Percentiles rank a stretch among this genome's conserved stretches.
These are phyloP conservation scores for Ceratocystiopsis minuta DNA, from an alignment of 2,329 filamentous ascomycete species.

Conservation along the genomic window DNA sequence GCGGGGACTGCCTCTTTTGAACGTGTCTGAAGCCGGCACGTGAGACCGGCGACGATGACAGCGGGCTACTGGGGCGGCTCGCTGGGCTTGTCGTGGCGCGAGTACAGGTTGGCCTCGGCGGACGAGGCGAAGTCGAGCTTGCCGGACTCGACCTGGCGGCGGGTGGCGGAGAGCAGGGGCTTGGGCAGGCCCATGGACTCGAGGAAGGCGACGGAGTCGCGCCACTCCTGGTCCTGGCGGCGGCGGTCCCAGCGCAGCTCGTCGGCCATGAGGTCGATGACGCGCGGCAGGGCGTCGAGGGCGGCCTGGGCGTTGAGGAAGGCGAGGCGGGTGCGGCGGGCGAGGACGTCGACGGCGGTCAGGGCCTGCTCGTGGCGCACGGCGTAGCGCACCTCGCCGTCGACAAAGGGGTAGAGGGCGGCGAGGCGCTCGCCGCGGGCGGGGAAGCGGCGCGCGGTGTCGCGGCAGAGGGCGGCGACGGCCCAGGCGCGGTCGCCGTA, in stretches of 20 bases:
- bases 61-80: slow-evolving; percentile 11
- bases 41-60: too few relatives aligned
- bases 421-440: slow-evolving; percentile 67
- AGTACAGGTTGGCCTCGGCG: slow-evolving; percentile 44
- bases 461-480: slow-evolving; percentile 64
- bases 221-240: slow-evolving; percentile 64
- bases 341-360: slow-evolving; percentile 74
- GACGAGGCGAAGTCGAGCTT: slow-evolving; percentile 39
- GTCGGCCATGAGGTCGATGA: slow-evolving; percentile 79
- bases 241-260: slow-evolving; percentile 62
- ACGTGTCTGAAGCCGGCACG: too few relatives aligned
- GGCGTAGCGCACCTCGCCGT: slow-evolving; percentile 80
- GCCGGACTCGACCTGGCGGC: slow-evolving; percentile 41
- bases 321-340: slow-evolving; percentile 64
- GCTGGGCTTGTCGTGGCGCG: slow-evolving; percentile 36
- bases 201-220: slow-evolving; percentile 44
- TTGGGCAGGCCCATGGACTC: slow-evolving; percentile 49
- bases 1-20: too few relatives aligned
- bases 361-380: slow-evolving; percentile 82
- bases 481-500: slow-evolving; percentile 91
- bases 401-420: slow-evolving; percentile 71
- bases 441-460: slow-evolving; percentile 65
- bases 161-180: slow-evolving; percentile 35
- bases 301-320: slow-evolving; percentile 87
- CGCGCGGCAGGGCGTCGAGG: slow-evolving; percentile 62